A percentile compares a stretch with the other conserved stretches of the same genome.
phyloP scores from a whole-genome alignment of 495 filamentous ascomycete species.

The Penicillium atrosanguineum region DNA sequence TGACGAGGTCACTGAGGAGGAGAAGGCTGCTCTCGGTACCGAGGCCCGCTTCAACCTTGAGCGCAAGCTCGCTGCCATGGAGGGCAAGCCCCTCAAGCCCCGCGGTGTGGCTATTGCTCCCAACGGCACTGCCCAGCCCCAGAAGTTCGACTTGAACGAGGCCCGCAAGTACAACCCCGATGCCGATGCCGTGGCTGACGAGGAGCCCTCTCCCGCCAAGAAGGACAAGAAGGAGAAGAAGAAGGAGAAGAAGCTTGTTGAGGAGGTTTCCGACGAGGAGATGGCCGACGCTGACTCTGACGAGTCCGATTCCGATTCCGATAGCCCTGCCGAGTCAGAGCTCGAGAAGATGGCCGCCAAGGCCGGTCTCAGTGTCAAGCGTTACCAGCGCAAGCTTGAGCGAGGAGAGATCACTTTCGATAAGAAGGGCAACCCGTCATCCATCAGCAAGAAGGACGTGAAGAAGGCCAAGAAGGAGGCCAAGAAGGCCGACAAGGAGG shows the following conservation, averaged over 20 bases:
- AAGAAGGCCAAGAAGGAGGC: conserved; percentile 71
- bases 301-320: conserved; percentile 45
- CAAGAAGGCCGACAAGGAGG: conserved; percentile 53
- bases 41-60: conserved; percentile 76
- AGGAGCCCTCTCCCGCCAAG: conserved; percentile 52
- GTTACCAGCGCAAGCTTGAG: conserved; percentile 70
- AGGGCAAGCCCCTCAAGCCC: conserved; percentile 83
- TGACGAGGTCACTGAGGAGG: conserved; percentile 79
- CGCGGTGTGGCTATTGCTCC: conserved; percentile 74
- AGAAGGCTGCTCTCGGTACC: conserved; percentile 73
- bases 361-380: conserved; percentile 63
- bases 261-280: conserved; percentile 51
- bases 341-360: conserved; percentile 56
- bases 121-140: conserved; percentile 58
- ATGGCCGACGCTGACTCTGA: conserved; percentile 55
- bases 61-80: conserved; percentile 75
- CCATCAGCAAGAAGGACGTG: conserved; percentile 71
- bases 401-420: conserved; percentile 63
- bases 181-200: conserved; percentile 77
- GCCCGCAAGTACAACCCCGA: conserved; percentile 95
- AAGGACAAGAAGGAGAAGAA: conserved; percentile 51
- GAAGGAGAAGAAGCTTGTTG: conserved; percentile 53
- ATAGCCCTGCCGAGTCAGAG: conserved; percentile 45
- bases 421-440: conserved; percentile 54
- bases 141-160: conserved; percentile 91